Evolutionary conservation across 805 yeast genomes (phyloP).

Genomic region (Jamesozyma jinghongensis): DNA sequence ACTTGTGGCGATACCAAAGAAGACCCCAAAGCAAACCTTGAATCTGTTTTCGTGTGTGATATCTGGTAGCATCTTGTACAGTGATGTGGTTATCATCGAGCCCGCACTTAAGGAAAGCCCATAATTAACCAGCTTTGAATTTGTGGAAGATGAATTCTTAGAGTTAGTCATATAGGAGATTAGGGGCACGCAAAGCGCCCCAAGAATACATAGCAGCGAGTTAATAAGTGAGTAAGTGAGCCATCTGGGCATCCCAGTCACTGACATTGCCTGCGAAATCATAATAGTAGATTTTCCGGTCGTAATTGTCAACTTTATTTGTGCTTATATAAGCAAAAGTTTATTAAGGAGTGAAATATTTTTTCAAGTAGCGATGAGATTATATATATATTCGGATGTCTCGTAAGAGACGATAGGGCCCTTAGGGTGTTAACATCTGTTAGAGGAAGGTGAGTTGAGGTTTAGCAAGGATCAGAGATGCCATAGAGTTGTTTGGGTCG

Average conservation of each 20-base stretch:
- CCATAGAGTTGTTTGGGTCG: too few species aligned
- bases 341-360: too few species aligned
- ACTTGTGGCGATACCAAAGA: conserved; percentile 56
- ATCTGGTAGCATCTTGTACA: conserved; percentile 70
- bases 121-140: conserved; percentile 57
- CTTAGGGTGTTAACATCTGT: too few species aligned
- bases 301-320: too few species aligned
- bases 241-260: conserved; percentile 23
- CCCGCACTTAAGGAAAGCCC: conserved; percentile 77
- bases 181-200: conserved; percentile 51
- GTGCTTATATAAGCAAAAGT: too few species aligned
- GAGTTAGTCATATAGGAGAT: conserved; percentile 13
- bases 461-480: too few species aligned
- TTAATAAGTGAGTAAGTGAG: conserved; percentile 41
- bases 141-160: conserved; percentile 7
- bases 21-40: conserved; percentile 35
- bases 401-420: too few species aligned
- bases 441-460: too few species aligned
- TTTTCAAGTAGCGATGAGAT: too few species aligned
- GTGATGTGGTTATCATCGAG: conserved; percentile 67
- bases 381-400: too few species aligned
- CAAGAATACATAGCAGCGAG: conserved; percentile 61
- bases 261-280: too few species aligned
- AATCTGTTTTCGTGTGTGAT: conserved; percentile 36
- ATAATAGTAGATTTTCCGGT: too few species aligned